Percentiles rank a stretch among this genome's conserved stretches.
phyloP scores from a whole-genome alignment of 805 yeast species.

The Saccharomycopsis fibuligera region DNA sequence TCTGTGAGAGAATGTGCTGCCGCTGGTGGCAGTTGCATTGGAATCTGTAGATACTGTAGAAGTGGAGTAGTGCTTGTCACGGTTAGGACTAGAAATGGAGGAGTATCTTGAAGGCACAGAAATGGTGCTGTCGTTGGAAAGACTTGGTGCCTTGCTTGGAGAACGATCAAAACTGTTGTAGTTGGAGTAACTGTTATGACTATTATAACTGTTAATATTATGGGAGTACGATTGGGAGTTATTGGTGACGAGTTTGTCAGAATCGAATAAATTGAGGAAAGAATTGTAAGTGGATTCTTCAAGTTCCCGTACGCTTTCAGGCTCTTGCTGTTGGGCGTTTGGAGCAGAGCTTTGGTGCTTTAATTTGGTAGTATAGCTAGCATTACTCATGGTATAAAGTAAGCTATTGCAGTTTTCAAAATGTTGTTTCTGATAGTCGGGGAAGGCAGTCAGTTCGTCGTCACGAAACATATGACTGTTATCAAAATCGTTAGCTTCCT shows the following conservation, averaged over 20 bases:
- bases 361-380: neutral
- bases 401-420: neutral
- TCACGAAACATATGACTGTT: slow-evolving; percentile 13
- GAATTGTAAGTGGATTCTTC: slow-evolving; percentile 19
- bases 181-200: neutral
- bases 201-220: neutral
- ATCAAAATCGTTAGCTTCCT: slow-evolving; percentile 13
- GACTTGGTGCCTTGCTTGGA: neutral
- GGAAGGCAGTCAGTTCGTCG: neutral
- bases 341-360: neutral
- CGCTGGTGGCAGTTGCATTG: neutral
- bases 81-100: neutral
- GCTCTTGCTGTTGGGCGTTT: neutral
- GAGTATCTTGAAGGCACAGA: neutral
- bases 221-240: too few species aligned
- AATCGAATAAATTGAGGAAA: slow-evolving; percentile 15
- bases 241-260: too few species aligned
- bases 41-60: neutral
- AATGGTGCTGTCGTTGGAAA: neutral
- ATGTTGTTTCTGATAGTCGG: neutral
- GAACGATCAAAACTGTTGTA: neutral
- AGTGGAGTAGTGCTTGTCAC: neutral
- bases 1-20: neutral
- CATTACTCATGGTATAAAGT: neutral
- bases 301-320: neutral